phyloP scores from a whole-genome alignment of 257 asterid species.

The Capsicum rhomboideum region DNA sequence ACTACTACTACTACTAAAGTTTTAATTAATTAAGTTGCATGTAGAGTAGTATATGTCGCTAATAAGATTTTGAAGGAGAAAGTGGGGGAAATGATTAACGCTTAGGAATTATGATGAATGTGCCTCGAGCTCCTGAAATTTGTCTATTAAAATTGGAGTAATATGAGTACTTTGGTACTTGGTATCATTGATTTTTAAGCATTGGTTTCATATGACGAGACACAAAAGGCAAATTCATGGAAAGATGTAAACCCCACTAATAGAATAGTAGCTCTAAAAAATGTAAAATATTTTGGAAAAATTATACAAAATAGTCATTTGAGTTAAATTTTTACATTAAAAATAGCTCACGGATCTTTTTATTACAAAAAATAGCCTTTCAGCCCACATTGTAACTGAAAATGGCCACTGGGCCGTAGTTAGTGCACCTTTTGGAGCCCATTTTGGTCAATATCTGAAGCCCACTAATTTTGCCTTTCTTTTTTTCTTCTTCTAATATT shows the following conservation, averaged over 20 bases:
- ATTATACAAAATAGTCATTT: too few species aligned
- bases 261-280: too few species aligned
- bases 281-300: too few species aligned
- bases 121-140: conserved; percentile 2
- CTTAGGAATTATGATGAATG: not conserved
- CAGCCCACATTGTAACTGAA: too few species aligned
- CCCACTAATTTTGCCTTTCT: too few species aligned
- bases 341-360: too few species aligned
- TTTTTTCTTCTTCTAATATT: too few species aligned
- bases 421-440: too few species aligned
- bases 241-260: not conserved
- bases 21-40: not conserved
- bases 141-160: not conserved
- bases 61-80: conserved; percentile 5
- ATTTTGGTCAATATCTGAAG: too few species aligned
- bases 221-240: not conserved
- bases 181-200: not conserved
- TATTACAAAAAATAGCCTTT: too few species aligned
- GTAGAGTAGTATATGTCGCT: not conserved
- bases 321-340: too few species aligned
- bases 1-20: not conserved
- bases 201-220: not conserved
- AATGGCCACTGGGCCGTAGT: too few species aligned
- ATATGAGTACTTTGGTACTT: not conserved
- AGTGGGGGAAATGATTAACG: conserved; percentile 50